A percentile compares a stretch with the other conserved stretches of the same genome.
Evolutionary conservation across 148 eudicot species (phyloP).

Genomic region (Amaranthus cruentus): DNA sequence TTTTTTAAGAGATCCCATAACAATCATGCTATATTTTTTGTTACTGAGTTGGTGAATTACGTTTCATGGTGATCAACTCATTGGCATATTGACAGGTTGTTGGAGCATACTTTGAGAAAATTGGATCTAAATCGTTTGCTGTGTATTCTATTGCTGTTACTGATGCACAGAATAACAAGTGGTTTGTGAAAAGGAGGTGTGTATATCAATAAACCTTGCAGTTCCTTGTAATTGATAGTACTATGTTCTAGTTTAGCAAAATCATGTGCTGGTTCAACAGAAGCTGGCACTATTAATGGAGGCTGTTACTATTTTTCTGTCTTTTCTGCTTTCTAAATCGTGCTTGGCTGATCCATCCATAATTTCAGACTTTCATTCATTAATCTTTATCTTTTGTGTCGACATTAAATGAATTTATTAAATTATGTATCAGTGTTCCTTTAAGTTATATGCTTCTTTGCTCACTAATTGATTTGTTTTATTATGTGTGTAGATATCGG

Average conservation of each 20-base stretch:
- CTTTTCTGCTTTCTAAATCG: neutral
- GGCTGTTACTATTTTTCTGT: neutral
- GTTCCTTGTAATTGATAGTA: slow-evolving; percentile 1
- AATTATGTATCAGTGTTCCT: neutral
- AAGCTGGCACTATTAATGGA: neutral
- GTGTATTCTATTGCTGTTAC: slow-evolving; percentile 94
- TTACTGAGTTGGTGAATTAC: neutral
- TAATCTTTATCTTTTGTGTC: too few species aligned
- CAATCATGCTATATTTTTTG: neutral
- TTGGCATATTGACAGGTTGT: slow-evolving; percentile 52
- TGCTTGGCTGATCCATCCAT: neutral
- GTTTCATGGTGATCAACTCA: neutral
- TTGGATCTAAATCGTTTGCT: slow-evolving; percentile 90
- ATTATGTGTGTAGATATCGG: slow-evolving; percentile 55
- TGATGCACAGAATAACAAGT: slow-evolving; percentile 65
- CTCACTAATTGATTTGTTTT: slow-evolving; percentile 8
- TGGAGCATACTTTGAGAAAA: slow-evolving; percentile 91
- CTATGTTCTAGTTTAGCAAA: slow-evolving; percentile 7
- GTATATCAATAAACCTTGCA: slow-evolving; percentile 1
- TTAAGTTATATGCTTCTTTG: neutral
- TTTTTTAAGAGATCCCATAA: neutral
- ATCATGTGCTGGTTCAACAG: neutral
- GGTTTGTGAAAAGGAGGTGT: slow-evolving; percentile 98
- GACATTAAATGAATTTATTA: too few species aligned
- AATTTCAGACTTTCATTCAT: neutral